phyloP scores from a whole-genome alignment of 257 asterid species.

The Mitragyna speciosa region DNA sequence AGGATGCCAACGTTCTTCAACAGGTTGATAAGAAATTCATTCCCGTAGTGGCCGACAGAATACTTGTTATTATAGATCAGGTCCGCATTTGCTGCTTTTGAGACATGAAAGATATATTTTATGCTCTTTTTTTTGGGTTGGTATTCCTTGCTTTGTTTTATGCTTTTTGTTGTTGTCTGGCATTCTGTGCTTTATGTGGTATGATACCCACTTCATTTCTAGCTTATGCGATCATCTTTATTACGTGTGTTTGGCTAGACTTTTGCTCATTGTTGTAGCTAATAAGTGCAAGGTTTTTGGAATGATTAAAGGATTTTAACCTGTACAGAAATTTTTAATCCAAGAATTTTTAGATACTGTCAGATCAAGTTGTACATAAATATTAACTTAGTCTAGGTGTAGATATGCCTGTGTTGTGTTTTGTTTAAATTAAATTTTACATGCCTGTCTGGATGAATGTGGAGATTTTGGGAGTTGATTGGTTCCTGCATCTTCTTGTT shows the following conservation, averaged over 20 bases:
- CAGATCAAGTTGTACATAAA: background rate
- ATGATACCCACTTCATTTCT: background rate
- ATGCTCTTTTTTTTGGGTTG: background rate
- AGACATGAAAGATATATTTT: background rate
- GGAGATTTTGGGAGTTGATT: conserved; percentile 13
- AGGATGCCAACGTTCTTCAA: conserved; percentile 73
- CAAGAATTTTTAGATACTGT: background rate
- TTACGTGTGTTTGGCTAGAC: background rate
- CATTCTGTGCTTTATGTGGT: conserved; percentile 7
- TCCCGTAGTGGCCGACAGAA: conserved; percentile 73
- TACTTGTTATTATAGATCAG: conserved; percentile 87
- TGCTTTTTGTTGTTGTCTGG: background rate
- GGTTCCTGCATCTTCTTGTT: conserved; percentile 15
- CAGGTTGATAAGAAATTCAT: conserved; percentile 97
- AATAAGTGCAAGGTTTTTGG: background rate
- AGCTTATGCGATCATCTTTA: background rate
- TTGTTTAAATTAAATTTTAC: background rate
- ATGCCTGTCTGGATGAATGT: background rate
- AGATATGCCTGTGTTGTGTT: background rate
- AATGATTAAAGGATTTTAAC: background rate
- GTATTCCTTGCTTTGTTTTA: no score
- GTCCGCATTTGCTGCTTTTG: conserved; percentile 31
- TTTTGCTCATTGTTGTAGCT: background rate
- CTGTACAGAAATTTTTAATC: background rate
- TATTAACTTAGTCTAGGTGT: background rate